Evolutionary conservation across 805 yeast genomes (phyloP).

Genomic region (Pichia membranifaciens): DNA sequence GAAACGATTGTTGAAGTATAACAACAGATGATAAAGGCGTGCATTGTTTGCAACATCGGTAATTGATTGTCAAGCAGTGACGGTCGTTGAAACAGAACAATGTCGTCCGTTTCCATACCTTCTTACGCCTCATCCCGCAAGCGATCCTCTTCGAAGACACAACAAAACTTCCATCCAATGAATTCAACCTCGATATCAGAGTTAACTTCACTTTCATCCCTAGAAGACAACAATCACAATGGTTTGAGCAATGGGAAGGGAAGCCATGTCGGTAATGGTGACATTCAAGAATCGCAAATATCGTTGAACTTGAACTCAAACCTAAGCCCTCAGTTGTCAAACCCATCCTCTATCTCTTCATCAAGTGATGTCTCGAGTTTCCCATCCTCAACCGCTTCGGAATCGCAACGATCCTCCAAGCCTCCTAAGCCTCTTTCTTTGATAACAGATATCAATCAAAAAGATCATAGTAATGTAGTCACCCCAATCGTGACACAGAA

Average conservation of each 20-base stretch:
- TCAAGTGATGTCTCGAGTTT: background rate
- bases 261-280: background rate
- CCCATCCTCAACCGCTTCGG: background rate
- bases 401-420: background rate
- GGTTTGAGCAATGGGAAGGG: background rate
- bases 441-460: background rate
- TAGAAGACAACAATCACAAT: background rate
- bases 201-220: constrained; percentile 9
- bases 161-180: constrained; percentile 28
- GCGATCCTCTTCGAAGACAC: constrained; percentile 31
- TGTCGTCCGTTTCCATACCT: background rate
- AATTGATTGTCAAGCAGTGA: too few relatives aligned
- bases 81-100: background rate
- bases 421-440: background rate
- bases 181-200: constrained; percentile 17
- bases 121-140: constrained; percentile 19
- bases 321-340: background rate
- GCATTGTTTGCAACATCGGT: too few relatives aligned
- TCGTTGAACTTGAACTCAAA: background rate
- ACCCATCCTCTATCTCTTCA: constrained; percentile 8
- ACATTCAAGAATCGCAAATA: background rate
- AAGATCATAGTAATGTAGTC: background rate
- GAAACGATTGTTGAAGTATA: too few relatives aligned
- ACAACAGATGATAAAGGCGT: too few relatives aligned
- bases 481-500: constrained; percentile 3